Evolutionary conservation across 345 rosid species (phyloP).

Genomic region (Citrus mangshanensis): DNA sequence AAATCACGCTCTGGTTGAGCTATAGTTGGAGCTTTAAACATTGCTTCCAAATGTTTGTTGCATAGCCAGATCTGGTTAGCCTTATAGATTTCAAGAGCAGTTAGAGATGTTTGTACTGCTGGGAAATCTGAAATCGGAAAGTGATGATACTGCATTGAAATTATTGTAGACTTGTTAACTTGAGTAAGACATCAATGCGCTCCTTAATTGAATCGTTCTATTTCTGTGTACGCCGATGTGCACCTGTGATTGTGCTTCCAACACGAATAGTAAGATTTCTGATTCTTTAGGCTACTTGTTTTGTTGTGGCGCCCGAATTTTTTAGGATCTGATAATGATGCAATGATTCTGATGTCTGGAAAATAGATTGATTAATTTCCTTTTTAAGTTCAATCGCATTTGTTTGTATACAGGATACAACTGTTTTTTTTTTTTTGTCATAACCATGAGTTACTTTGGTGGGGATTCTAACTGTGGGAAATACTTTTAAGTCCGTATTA

Average conservation of each 20-base stretch:
- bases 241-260: background rate
- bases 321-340: background rate
- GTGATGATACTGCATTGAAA: background rate
- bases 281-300: background rate
- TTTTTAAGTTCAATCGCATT: too few relatives aligned
- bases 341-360: background rate
- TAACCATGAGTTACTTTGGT: too few relatives aligned
- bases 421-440: too few relatives aligned
- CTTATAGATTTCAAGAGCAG: constrained; percentile 1
- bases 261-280: background rate
- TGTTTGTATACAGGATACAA: background rate
- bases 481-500: too few relatives aligned
- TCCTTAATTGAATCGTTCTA: background rate
- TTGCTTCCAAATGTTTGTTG: background rate
- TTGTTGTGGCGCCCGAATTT: background rate
- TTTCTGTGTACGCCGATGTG: background rate
- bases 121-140: background rate
- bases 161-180: background rate
- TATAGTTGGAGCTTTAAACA: background rate
- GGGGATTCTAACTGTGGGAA: too few relatives aligned
- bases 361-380: background rate
- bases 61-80: background rate
- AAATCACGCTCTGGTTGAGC: background rate
- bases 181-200: background rate
- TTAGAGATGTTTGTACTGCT: constrained; percentile 4